A percentile compares a stretch with the other conserved stretches of the same genome.
Evolutionary conservation across 2,329 filamentous ascomycete species (phyloP).

Genomic region (Akanthomyces lecanii): DNA sequence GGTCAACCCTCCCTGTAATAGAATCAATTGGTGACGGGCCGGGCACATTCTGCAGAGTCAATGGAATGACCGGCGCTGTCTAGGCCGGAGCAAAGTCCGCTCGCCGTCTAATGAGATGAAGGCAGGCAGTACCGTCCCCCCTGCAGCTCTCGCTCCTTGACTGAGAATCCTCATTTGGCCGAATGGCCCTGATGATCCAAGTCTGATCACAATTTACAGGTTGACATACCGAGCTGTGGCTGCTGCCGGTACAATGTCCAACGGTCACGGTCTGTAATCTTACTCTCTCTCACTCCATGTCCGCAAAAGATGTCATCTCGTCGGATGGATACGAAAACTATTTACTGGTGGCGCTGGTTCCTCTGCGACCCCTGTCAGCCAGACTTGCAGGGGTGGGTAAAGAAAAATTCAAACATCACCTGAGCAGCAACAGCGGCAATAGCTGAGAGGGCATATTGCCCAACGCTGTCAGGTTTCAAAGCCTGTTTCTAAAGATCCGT

Average conservation of each 20-base stretch:
- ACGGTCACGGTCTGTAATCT: background rate
- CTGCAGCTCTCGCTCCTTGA: background rate
- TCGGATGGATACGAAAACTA: constrained; percentile 3
- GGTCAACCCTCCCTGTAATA: background rate
- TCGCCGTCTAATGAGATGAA: background rate
- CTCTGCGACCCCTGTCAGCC: background rate
- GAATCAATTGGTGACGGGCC: background rate
- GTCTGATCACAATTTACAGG: too few species aligned
- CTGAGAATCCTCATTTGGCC: background rate
- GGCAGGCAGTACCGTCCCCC: background rate
- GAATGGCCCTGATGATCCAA: background rate
- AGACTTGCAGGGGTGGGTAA: background rate
- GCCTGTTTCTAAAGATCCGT: background rate
- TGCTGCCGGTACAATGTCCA: background rate
- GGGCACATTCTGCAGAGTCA: background rate
- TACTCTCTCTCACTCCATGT: background rate
- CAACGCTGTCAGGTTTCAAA: background rate
- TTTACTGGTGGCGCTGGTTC: constrained; percentile 1
- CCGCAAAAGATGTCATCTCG: constrained; percentile 7
- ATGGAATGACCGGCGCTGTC: background rate
- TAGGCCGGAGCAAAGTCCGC: constrained; percentile 9
- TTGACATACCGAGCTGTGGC: too few species aligned
- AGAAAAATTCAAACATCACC: constrained; percentile 11
- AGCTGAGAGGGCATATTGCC: constrained; percentile 5
- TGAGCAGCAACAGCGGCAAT: constrained; percentile 3